phyloP scores from a whole-genome alignment of 2,329 filamentous ascomycete genomes.

The Madurella fahalii region DNA sequence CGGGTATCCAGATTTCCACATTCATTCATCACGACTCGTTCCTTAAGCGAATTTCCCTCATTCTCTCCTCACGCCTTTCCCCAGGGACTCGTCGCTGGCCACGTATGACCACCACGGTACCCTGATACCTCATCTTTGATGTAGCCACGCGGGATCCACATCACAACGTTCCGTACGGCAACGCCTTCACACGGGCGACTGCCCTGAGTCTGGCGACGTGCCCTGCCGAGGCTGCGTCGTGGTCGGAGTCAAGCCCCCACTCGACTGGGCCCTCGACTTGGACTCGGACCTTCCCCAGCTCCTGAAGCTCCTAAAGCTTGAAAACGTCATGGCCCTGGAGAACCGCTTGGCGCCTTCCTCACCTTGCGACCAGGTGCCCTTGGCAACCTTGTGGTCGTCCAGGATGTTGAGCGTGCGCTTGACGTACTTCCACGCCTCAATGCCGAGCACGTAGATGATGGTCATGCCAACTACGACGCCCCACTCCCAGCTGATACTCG shows the following conservation, averaged over 20 bases:
- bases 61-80: no score
- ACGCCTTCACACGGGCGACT: constrained; percentile 4
- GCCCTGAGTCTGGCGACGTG: neutral
- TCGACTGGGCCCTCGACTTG: constrained; percentile 14
- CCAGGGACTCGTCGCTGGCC: no score
- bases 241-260: constrained; percentile 13
- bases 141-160: neutral
- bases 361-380: constrained; percentile 51
- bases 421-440: constrained; percentile 67
- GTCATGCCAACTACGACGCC: constrained; percentile 61
- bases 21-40: no score
- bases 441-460: constrained; percentile 59
- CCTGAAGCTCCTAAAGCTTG: constrained; percentile 43
- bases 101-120: no score
- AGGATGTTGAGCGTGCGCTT: constrained; percentile 57
- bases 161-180: neutral
- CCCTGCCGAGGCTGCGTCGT: constrained; percentile 12
- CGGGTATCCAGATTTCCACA: no score
- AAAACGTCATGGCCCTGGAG: constrained; percentile 47
- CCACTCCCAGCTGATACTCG: constrained; percentile 71
- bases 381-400: constrained; percentile 48
- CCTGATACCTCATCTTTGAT: neutral
- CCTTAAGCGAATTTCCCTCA: no score
- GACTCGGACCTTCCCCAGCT: constrained; percentile 31
- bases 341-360: constrained; percentile 43